Evolutionary conservation across 2,329 filamentous ascomycete genomes (phyloP).

Genomic region (Metarhizium anisopliae): DNA sequence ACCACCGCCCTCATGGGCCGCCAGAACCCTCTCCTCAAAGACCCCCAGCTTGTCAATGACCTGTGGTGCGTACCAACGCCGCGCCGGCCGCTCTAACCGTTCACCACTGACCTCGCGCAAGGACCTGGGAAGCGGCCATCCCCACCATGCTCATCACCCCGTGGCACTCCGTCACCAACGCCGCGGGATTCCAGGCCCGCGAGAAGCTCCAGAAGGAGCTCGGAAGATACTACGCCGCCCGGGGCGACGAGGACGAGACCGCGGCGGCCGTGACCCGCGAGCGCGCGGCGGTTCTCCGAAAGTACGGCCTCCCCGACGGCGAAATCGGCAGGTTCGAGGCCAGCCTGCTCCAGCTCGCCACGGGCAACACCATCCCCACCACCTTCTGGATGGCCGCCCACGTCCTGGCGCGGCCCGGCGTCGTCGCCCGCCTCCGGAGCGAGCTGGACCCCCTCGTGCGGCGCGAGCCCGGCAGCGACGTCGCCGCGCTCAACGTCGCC

Average conservation of each 20-base stretch:
- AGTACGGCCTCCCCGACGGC: conserved; percentile 17
- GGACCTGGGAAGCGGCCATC: conserved; percentile 18
- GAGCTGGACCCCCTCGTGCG: too few species aligned
- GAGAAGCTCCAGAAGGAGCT: conserved; percentile 15
- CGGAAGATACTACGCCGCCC: conserved; percentile 19
- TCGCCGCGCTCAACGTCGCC: conserved; percentile 10
- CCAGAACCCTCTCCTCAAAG: conserved; percentile 18
- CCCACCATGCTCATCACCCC: conserved; percentile 18
- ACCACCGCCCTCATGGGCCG: conserved; percentile 31
- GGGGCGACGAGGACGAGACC: conserved; percentile 14
- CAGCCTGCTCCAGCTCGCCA: conserved; percentile 19
- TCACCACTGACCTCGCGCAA: not conserved
- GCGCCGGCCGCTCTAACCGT: too few species aligned
- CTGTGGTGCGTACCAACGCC: too few species aligned
- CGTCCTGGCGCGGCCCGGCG: conserved; percentile 17
- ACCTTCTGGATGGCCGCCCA: conserved; percentile 26
- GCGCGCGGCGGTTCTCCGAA: conserved; percentile 18
- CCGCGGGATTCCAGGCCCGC: conserved; percentile 15
- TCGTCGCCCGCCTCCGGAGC: conserved; percentile 16
- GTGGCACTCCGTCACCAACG: conserved; percentile 15
- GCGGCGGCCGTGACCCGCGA: conserved; percentile 20
- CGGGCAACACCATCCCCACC: conserved; percentile 27
- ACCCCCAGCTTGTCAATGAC: too few species aligned
- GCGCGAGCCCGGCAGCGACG: too few species aligned
- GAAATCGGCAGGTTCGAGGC: conserved; percentile 22